Base-by-base conservation (phyloP, 768 basidiomycete species). In the Termitomyces sp. region DNA sequence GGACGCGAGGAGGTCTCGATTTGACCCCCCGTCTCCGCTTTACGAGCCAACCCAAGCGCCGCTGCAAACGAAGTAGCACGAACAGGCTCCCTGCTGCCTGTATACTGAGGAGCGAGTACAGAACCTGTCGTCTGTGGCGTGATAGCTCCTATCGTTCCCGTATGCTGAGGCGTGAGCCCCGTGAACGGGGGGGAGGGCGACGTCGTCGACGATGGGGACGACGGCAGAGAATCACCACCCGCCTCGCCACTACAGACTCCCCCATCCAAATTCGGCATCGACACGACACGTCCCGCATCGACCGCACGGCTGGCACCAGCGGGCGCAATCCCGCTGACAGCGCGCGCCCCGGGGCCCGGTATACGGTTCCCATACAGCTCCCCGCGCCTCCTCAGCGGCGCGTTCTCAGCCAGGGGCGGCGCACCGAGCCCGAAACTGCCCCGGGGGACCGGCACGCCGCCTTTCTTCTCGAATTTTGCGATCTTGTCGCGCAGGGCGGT, bases 281-380 rank as follows among this genome's bases (percentile, higher is more conserved):
- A 76, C 40, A 75, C 67, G 5, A 70, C 71, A 49, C 74, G 57
- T n/a, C 57, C 39, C 5, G 57, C 43, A 47, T 62, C 63, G 16
- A 61, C 49, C 20, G 68, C 18, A 62, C n/a, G 67, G 58, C 26
- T 10, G n/a, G 66, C 64, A 34, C 67, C 20, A 24, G 22, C 66
- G 32, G 4, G 4, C 12, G 39, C 10, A 4, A 22, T 34, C 1
- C 71, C 73, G 43, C 67, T 69, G 18, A 64, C 61, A 58, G 77
- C 71, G 27, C 73, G 65, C 26, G 74, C 69, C n/a, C n/a, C n/a
- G n/a, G n/a, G n/a, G 14, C 71, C 67, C n/a, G 78, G 83, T 33
- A 91, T 81, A 39, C 89, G 78, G 70, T 91, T 91, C 22, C 87
- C 90, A 66, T 90, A 89, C 34, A 90, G 72, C 71, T 91, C 88